Evolutionary conservation across 2,329 filamentous ascomycete genomes (phyloP), one percentile per base, ranked within the genome.

Genomic region (Alternaria longipes): DNA sequence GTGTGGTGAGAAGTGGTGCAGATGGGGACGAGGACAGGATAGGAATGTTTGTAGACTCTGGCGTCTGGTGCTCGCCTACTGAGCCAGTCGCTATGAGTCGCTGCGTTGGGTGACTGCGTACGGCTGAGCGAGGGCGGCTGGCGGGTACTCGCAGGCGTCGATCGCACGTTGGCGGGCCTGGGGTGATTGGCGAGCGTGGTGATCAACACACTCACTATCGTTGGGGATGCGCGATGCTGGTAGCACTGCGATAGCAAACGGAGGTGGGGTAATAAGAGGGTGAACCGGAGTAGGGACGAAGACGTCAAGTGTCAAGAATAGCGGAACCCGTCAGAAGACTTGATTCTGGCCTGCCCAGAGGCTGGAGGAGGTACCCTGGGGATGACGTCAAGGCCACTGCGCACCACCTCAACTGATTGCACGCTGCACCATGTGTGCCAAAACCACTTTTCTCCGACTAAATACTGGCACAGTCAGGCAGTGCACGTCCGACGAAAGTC

Each of bases 71-170:
- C 58, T 61, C 60, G 61, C 59, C 65, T 64, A 64, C 63, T 53
- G 54, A 56, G 67, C 60, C 62, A 66, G 61, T 66, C 57, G 61
- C 42, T 60, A 18, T 40, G 53, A 42, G 52, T 60, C 41, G 59
- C 49, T 50, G 59, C 38, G 38, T 38, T 59, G 57, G 18, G 54
- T 46, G 60, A 59, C 56, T 57, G 56, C 53, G 57, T 22, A 57
- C 47, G 56, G 64, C 46, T 60, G 60, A 44, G 62, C 54, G 59
- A 63, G 57, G 59, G 50, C 66, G 65, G 65, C 60, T 65, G 59
- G 50, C 66, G 65, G 65, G 62, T 65, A 45, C 52, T 59, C 54
- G 68, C 65, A 66, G 63, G 56, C 62, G 67, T 63, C 64, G 67
- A 67, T 70, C 53, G 62, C 60, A 56, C 58, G 58, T 56, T 49